Evolutionary conservation across 371 early-diverging fungal species (phyloP), one percentile per base, ranked within the genome.

Genomic region (Mucor saturninus): DNA sequence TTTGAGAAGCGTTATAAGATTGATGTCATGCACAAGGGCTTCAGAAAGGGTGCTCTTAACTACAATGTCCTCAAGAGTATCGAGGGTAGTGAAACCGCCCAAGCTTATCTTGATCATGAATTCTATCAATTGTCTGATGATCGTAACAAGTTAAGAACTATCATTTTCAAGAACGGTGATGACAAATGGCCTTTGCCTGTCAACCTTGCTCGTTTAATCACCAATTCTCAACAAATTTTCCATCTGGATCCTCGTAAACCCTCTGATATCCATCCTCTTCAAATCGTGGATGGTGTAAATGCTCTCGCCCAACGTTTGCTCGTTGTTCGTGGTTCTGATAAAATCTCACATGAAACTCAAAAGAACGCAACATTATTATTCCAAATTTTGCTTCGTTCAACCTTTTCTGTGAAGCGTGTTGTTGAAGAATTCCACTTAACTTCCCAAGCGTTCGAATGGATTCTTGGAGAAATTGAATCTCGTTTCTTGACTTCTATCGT

Each of bases 401-500:
- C 88, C 4, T 80, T 98, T 65, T 86, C 96, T 13, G 82, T 90
- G 4, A 90, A 90, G 68, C 85, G 94, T 59, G 94, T 98, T 3
- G 83, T 98, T 46, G 95, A 96, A 75, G 93, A 96, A 80, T 96
- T 83, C 84, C 93, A 90, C 63, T 74, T 98, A 61, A 92, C 80
- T 15, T 72, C 87, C 15, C 90, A 93, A 68, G 94, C 97, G 4
- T 99, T 98, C 71, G 92, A 95, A 72, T 98, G 95, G 94, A 79
- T 99, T 39, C 72, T 99, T 51, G 95, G 96, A 37, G 95, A 97
- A 79, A 95, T 99, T 58, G 91, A 93, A 69, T 79, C 88, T 8
- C 87, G 97, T 13, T 97, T 98, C 81, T 86, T 91, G 68, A 91
- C 90, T 62, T 86, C 98, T 21, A 86, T 93, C 50, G 98, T 98